A percentile compares a stretch with the other conserved stretches of the same genome.
phyloP scores from a whole-genome alignment of 2,329 filamentous ascomycete species.

The Penicillium nordicum region DNA sequence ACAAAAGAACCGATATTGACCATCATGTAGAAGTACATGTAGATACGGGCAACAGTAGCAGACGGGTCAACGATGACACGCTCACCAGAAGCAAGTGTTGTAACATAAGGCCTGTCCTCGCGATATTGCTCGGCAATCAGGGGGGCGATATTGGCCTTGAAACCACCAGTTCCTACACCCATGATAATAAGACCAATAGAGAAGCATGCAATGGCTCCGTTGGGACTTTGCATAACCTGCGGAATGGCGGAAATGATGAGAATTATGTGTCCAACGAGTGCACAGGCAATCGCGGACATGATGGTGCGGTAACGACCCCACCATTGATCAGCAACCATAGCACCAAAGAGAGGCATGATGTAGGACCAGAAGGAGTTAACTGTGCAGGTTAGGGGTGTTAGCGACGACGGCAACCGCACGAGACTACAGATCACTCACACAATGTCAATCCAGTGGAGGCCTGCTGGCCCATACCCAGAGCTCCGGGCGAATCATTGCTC shows the following conservation, averaged over 20 bases:
- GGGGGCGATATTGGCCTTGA: constrained; percentile 76
- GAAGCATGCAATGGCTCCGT: constrained; percentile 62
- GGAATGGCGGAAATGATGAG: constrained; percentile 65
- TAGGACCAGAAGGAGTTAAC: constrained; percentile 63
- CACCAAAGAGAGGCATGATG: constrained; percentile 57
- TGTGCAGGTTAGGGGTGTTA: constrained; percentile 7
- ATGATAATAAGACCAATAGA: constrained; percentile 63
- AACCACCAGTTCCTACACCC: constrained; percentile 73
- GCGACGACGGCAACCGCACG: too few relatives aligned
- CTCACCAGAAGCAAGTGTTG: constrained; percentile 56
- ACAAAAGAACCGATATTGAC: constrained; percentile 65
- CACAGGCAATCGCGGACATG: constrained; percentile 60
- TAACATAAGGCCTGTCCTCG: constrained; percentile 56
- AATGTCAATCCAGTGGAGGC: constrained; percentile 52
- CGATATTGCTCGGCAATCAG: constrained; percentile 69
- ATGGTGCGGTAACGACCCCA: constrained; percentile 69
- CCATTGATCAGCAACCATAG: constrained; percentile 64
- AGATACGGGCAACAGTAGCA: constrained; percentile 65
- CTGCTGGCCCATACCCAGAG: constrained; percentile 57
- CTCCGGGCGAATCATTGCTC: constrained; percentile 43
- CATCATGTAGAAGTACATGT: constrained; percentile 67
- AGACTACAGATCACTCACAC: constrained; percentile 32
- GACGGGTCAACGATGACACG: constrained; percentile 69
- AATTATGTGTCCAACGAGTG: constrained; percentile 64
- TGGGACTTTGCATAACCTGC: constrained; percentile 55